Evolutionary conservation across 2,329 filamentous ascomycete genomes (phyloP), one percentile per base, ranked within the genome.

Genomic region (Arthrobotrys conoides): DNA sequence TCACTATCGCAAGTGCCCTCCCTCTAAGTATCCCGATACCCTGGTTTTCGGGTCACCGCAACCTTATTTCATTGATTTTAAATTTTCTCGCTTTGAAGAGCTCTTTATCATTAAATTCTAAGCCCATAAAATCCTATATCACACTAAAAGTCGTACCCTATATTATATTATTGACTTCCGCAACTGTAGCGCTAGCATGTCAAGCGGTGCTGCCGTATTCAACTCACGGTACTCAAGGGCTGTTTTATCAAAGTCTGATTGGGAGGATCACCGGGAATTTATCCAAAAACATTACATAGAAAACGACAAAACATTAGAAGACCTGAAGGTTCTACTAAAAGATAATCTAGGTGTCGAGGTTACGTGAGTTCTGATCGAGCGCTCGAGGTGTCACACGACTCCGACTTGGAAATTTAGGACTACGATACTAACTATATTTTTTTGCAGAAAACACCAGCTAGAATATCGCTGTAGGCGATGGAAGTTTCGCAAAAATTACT

Each of bases 401-500:
- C 5, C 16, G 6, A 20, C n/a, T 20, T 46, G 44, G 9, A 16
- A 46, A 4, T 5, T 46, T 5, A 46, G 9, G 44, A 10, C 38
- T 46, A 20, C 18, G 5, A 20, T 36, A 49, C 61, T 49, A 24
- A 65, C 24, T 10, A 20, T 10, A 24, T 5, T 1, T 22, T 30
- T 65, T 27, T 18, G 30, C 20, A 65, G 61, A 10, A 65, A 65
- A 65, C 41, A 65, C 5, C 61, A 65, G 5, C 61, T 65, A 22
- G 61, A 65, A 51, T 65, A 65, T 41, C 61, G 61, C 22, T 65
- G 61, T 51, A 65, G 61, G 30, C 30, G 61, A 36, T 65, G 61
- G 61, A 65, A 65, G 14, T 65, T 65, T 18, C 61, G 61, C 3
- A 65, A 65, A 22, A 48, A 65, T 36, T 65, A 16, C 30, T 51